These are phyloP conservation scores for Diaporthe capsici DNA, from an alignment of 2,329 filamentous ascomycete species.

Conservation along the genomic window DNA sequence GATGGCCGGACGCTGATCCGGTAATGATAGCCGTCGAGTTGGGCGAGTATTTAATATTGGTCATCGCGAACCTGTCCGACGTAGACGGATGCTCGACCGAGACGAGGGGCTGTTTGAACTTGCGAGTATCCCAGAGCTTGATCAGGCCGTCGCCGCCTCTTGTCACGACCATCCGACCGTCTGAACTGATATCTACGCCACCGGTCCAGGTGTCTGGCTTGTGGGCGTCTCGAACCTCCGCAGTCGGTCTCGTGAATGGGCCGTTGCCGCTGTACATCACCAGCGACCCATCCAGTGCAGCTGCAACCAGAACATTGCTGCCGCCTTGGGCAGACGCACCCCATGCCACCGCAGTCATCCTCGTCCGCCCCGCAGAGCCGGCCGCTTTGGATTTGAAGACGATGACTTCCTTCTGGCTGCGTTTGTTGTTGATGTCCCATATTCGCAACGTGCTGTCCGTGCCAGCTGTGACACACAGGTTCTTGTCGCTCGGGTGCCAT, in stretches of 20 bases:
- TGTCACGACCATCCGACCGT: constrained; percentile 91
- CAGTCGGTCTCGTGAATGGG: constrained; percentile 84
- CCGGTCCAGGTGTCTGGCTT: constrained; percentile 89
- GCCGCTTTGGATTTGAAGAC: constrained; percentile 95
- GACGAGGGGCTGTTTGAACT: constrained; percentile 91
- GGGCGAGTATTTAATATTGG: constrained; percentile 91
- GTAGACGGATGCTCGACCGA: constrained; percentile 85
- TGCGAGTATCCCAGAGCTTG: constrained; percentile 96
- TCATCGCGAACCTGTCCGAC: constrained; percentile 85
- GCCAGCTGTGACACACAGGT: constrained; percentile 89
- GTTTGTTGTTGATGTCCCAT: constrained; percentile 95
- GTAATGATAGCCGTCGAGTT: constrained; percentile 88
- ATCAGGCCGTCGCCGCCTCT: constrained; percentile 92
- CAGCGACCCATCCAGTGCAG: constrained; percentile 89
- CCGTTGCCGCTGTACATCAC: constrained; percentile 94
- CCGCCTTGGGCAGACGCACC: constrained; percentile 82
- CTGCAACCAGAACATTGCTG: constrained; percentile 82
- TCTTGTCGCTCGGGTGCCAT: constrained; percentile 91
- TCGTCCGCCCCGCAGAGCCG: constrained; percentile 88
- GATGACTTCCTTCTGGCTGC: constrained; percentile 91
- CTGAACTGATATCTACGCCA: constrained; percentile 89
- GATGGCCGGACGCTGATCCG: constrained; percentile 85
- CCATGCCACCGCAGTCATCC: constrained; percentile 96
- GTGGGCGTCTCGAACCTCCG: constrained; percentile 89
- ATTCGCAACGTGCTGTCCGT: constrained; percentile 96